Base-by-base conservation (phyloP, 2,329 filamentous ascomycete species). In the Botrytis galanthina region DNA sequence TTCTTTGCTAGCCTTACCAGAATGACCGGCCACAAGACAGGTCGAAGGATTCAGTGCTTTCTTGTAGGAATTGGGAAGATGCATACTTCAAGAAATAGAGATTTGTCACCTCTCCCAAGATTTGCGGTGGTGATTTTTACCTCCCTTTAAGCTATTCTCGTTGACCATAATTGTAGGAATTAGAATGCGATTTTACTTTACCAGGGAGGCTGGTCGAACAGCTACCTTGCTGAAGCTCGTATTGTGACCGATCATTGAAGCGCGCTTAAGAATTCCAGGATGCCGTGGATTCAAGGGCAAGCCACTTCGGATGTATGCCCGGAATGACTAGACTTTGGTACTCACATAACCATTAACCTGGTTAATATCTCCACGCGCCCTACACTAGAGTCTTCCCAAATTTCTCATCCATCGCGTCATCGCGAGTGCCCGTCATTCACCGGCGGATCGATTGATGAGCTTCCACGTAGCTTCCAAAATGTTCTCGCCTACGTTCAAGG, bases 231-330 rank as follows among this genome's bases (percentile, higher is more conserved):
- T 32, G 32, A 48, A 26, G 37, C 48, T 70, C 51, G 67, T 70
- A 70, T 59, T 70, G 3, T 59, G 67, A 32, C 37, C 26, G 66
- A 20, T 69, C 18, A 59, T 29, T 69, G 35, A 59, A 69, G 48
- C 67, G 51, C 51, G n/a, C 51, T 35, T 44, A 70, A 14, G 14
- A 22, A 10, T 14, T 20, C n/a, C 26, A 59, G 51, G 51, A 26
- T 42, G 5, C 7, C 18, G 9, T 60, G 18, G 12, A 22, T 32
- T 35, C 37, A 44, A 54, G 67, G 37, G 48, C 51, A 44, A 32
- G 35, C n/a, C 29, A 61, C 29, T 46, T 61, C 32, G 7, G 29
- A 61, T 37, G 39, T 12, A 57, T 57, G 16, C 48, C 16, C 18
- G 35, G 26, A 18, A 68, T 12, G 26, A 42, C 29, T 3, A 54